These are phyloP conservation scores for Pyricularia grisea DNA, from an alignment of 2,329 filamentous ascomycete species.

Conservation along the genomic window DNA sequence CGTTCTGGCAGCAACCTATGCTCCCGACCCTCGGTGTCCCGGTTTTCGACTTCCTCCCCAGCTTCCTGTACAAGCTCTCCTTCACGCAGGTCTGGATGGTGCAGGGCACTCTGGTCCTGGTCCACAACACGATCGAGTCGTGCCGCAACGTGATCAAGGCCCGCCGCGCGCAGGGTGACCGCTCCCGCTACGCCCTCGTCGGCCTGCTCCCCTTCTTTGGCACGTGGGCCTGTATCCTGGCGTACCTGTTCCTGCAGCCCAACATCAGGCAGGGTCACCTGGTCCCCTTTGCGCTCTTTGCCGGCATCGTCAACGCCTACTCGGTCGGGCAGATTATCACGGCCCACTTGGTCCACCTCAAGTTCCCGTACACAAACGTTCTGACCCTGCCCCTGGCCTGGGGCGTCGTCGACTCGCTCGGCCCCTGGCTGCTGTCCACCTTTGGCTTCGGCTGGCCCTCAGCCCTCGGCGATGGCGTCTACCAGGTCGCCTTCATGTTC, in stretches of 20 bases:
- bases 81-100: conserved; percentile 92
- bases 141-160: conserved; percentile 77
- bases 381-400: conserved; percentile 67
- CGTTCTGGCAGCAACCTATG: conserved; percentile 87
- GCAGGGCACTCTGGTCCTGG: conserved; percentile 71
- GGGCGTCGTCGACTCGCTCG: conserved; percentile 72
- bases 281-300: conserved; percentile 82
- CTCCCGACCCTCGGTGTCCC: conserved; percentile 62
- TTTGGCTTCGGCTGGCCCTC: conserved; percentile 58
- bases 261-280: conserved; percentile 73
- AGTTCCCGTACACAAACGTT: conserved; percentile 87
- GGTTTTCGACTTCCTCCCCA: conserved; percentile 53
- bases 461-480: conserved; percentile 64
- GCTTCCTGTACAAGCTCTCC: conserved; percentile 64
- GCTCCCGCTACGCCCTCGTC: conserved; percentile 63
- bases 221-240: conserved; percentile 66
- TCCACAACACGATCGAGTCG: conserved; percentile 75
- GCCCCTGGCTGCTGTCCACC: conserved; percentile 45
- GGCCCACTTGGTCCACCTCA: conserved; percentile 78
- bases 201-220: conserved; percentile 75
- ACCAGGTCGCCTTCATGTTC: conserved; percentile 78
- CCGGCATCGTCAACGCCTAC: conserved; percentile 87
- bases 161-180: conserved; percentile 60
- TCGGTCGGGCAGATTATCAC: conserved; percentile 93
- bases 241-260: conserved; percentile 80